Evolutionary conservation across 495 filamentous ascomycete genomes (phyloP).

Genomic region (Tetracladium setigerum): DNA sequence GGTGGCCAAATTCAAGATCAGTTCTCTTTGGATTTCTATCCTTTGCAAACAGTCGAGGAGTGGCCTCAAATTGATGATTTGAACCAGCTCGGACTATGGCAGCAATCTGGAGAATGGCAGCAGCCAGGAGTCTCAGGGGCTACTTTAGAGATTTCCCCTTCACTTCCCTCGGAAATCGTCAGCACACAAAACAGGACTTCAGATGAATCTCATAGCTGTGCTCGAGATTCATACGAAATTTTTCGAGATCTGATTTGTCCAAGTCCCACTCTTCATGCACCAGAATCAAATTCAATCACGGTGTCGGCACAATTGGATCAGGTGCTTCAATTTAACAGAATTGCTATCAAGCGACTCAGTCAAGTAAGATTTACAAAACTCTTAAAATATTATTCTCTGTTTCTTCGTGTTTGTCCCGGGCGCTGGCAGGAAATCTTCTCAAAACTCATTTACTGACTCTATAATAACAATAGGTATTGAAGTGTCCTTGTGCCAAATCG

Average conservation of each 20-base stretch:
- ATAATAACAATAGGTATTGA: conserved; percentile 10
- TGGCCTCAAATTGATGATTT: conserved; percentile 11
- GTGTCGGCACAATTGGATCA: conserved; percentile 21
- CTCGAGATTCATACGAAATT: conserved; percentile 26
- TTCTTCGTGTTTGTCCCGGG: too few species aligned
- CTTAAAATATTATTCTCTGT: too few species aligned
- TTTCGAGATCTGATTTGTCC: conserved; percentile 17
- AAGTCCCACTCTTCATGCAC: conserved; percentile 14
- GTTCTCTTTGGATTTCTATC: background rate
- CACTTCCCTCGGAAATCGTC: conserved; percentile 3
- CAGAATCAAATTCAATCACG: conserved; percentile 15
- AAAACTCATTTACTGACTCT: too few species aligned
- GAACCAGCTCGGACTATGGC: too few species aligned
- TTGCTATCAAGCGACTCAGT: conserved; percentile 23
- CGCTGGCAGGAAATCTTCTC: too few species aligned
- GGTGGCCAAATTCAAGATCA: conserved; percentile 1
- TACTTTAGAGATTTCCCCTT: conserved; percentile 6
- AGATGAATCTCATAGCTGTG: conserved; percentile 27
- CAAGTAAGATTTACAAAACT: background rate
- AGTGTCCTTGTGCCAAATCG: conserved; percentile 23
- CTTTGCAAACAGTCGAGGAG: conserved; percentile 3
- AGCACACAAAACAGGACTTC: conserved; percentile 21
- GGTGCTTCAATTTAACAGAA: conserved; percentile 26
- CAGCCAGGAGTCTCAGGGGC: background rate
- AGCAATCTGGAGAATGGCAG: too few species aligned